phyloP scores from a whole-genome alignment of 148 eudicot genomes.

The Beta vulgaris region DNA sequence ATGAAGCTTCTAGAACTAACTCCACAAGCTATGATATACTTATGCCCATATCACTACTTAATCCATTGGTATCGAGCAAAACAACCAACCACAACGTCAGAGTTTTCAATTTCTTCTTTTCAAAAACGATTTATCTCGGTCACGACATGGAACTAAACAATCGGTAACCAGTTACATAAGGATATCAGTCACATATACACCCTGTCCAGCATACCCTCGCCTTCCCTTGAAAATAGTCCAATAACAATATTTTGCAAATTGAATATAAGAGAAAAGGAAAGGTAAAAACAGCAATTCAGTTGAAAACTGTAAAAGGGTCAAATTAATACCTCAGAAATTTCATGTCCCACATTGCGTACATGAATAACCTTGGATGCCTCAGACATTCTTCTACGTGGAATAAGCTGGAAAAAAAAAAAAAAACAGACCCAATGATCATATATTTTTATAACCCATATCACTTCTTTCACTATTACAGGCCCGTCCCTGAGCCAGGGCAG shows the following conservation, averaged over 20 bases:
- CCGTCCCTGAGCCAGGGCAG: too few relatives aligned
- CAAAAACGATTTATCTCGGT: not conserved
- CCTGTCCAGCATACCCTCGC: too few relatives aligned
- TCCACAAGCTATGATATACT: not conserved
- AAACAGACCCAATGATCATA: not conserved
- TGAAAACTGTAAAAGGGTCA: not conserved
- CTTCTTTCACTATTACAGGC: not conserved
- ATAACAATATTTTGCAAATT: not conserved
- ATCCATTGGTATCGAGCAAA: not conserved
- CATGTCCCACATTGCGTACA: constrained; percentile 36
- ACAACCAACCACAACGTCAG: not conserved
- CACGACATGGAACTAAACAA: not conserved
- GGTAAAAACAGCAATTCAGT: not conserved
- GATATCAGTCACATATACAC: too few relatives aligned
- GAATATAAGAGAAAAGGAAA: not conserved
- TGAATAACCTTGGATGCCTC: constrained; percentile 35
- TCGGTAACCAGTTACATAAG: not conserved
- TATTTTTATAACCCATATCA: not conserved
- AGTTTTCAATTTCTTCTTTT: too few relatives aligned
- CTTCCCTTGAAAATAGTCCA: not conserved
- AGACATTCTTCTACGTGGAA: constrained; percentile 13
- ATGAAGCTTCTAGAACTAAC: not conserved
- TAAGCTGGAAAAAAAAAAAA: constrained; percentile 5
- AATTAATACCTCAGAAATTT: constrained; percentile 29
- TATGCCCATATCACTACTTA: not conserved